phyloP scores from a whole-genome alignment of 345 rosid genomes.

The Acer campestre region DNA sequence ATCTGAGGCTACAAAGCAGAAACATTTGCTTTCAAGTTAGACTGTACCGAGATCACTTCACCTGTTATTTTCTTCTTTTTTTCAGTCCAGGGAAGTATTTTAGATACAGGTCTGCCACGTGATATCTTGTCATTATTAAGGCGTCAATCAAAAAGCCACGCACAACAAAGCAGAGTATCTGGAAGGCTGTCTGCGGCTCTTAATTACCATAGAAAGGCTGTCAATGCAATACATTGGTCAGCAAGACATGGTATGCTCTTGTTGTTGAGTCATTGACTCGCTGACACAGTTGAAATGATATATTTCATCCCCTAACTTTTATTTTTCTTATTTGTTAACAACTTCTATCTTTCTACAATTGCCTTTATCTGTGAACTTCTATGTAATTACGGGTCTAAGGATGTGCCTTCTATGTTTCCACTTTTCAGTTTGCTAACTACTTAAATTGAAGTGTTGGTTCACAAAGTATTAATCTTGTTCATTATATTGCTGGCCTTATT shows the following conservation, averaged over 20 bases:
- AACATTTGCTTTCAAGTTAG: not conserved
- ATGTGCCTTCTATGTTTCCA: not conserved
- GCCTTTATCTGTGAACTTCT: not conserved
- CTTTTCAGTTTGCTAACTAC: not conserved
- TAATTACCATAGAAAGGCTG: constrained; percentile 64
- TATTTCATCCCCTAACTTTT: not conserved
- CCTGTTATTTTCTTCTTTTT: constrained; percentile 19
- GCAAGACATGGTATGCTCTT: constrained; percentile 61
- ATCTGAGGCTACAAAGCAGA: not conserved
- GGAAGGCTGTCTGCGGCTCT: constrained; percentile 53
- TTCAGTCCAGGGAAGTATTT: constrained; percentile 65
- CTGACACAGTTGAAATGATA: not conserved
- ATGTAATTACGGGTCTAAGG: not conserved
- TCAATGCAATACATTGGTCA: constrained; percentile 76
- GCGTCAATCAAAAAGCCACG: constrained; percentile 33
- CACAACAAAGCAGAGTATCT: constrained; percentile 39
- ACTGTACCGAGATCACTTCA: not conserved
- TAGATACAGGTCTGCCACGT: constrained; percentile 43
- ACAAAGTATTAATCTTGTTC: not conserved
- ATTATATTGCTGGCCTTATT: constrained; percentile 32
- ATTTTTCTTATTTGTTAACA: not conserved
- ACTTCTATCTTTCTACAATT: not conserved
- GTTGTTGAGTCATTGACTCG: not conserved
- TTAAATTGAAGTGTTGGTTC: constrained; percentile 9
- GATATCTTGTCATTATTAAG: constrained; percentile 46